Conservation (phyloP, 2,329 filamentous ascomycete species). For the Hyphodiscus sp. region DNA sequence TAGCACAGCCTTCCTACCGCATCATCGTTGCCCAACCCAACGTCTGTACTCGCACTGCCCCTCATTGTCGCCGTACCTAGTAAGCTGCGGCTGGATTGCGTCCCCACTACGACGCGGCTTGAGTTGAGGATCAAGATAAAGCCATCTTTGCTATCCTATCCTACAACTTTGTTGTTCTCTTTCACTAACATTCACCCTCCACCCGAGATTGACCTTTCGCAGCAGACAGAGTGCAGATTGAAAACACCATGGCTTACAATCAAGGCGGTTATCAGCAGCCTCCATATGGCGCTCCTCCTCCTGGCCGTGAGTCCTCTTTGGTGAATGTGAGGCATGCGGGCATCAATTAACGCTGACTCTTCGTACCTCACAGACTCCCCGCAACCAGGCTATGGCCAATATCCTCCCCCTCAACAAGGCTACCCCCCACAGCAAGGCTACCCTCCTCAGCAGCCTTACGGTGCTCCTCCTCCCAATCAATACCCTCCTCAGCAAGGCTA, state of each 20-base stretch:
- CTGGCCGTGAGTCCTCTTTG: constrained; percentile 9
- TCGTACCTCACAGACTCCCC: constrained; percentile 2
- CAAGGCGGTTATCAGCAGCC: background rate
- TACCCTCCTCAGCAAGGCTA: constrained; percentile 24
- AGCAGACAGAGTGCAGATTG: background rate
- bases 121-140: background rate
- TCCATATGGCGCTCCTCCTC: constrained; percentile 13
- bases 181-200: background rate
- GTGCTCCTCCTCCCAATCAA: constrained; percentile 10
- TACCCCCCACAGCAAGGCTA: constrained; percentile 13
- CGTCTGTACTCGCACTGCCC: background rate
- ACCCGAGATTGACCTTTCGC: background rate
- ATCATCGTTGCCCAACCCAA: too few relatives aligned
- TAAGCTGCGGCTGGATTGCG: too few relatives aligned
- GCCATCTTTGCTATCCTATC: background rate
- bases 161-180: background rate
- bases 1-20: background rate
- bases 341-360: background rate
- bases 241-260: constrained; percentile 4
- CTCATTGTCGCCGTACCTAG: background rate
- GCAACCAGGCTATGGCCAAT: constrained; percentile 6
- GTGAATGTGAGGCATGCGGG: background rate
- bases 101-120: background rate
- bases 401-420: constrained; percentile 8
- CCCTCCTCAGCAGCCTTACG: constrained; percentile 20